These are phyloP conservation scores for Verticillium longisporum DNA, from an alignment of 2,329 filamentous ascomycete genomes.

Conservation along the genomic window DNA sequence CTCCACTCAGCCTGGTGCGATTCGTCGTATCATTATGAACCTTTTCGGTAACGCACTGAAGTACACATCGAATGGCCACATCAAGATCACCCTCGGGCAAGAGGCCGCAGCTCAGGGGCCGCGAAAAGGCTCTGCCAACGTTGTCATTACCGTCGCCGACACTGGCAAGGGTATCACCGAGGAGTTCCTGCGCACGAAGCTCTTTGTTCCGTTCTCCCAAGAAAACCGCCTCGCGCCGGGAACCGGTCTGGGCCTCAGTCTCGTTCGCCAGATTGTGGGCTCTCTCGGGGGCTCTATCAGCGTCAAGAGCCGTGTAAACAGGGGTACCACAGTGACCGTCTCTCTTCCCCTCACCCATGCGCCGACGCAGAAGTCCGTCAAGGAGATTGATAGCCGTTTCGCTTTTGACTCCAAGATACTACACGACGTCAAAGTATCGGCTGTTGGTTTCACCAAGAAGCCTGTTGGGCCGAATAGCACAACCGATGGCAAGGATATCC, in stretches of 20 bases:
- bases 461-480: constrained; percentile 17
- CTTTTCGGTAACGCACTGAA: constrained; percentile 47
- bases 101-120: constrained; percentile 11
- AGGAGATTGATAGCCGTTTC: not conserved
- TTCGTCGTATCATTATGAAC: constrained; percentile 47
- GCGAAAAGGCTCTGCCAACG: constrained; percentile 14
- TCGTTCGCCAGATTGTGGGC: constrained; percentile 50
- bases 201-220: constrained; percentile 56
- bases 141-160: constrained; percentile 44
- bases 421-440: not conserved
- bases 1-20: constrained; percentile 42
- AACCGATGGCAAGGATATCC: constrained; percentile 15
- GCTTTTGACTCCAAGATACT: constrained; percentile 5
- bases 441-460: constrained; percentile 9
- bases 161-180: constrained; percentile 56
- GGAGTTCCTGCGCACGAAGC: constrained; percentile 48
- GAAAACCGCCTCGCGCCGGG: constrained; percentile 51
- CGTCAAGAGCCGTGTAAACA: constrained; percentile 41
- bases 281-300: constrained; percentile 50
- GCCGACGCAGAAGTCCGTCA: not conserved
- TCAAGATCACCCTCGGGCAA: constrained; percentile 26
- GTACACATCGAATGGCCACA: constrained; percentile 38
- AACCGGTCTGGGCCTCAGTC: constrained; percentile 53
- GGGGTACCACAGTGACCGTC: constrained; percentile 46
- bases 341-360: constrained; percentile 28